Percentiles rank a stretch among this genome's conserved stretches.
Conservation (phyloP, 1,284 basidiomycete species). For the Malassezia equina region DNA sequence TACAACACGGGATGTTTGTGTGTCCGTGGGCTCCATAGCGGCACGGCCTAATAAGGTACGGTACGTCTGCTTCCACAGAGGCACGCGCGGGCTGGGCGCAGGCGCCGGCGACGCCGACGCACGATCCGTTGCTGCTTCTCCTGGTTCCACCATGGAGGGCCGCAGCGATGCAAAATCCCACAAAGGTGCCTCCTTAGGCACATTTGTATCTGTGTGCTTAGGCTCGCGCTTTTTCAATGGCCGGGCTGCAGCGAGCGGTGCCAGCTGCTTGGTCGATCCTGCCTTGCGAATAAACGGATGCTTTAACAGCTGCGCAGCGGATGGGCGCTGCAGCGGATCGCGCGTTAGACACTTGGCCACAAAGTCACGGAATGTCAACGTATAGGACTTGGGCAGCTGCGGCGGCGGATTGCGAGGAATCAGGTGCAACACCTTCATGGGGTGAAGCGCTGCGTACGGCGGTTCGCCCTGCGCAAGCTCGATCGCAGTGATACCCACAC, state of each 20-base stretch:
- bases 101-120: background rate
- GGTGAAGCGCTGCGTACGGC: slow-evolving; percentile 92
- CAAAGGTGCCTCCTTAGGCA: background rate
- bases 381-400: slow-evolving; percentile 73
- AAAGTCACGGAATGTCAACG: slow-evolving; percentile 85
- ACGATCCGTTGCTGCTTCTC: background rate
- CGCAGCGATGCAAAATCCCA: slow-evolving; percentile 13
- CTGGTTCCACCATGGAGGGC: background rate
- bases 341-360: slow-evolving; percentile 83
- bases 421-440: slow-evolving; percentile 95
- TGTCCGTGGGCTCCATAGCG: background rate
- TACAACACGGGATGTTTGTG: background rate
- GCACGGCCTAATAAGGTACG: background rate
- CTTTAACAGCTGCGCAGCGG: slow-evolving; percentile 84
- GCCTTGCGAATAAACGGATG: slow-evolving; percentile 92
- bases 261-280: background rate
- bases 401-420: slow-evolving; percentile 97
- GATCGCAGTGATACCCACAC: slow-evolving; percentile 72
- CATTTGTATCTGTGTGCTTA: background rate
- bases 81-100: background rate
- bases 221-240: background rate
- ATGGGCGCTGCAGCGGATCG: slow-evolving; percentile 76
- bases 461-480: slow-evolving; percentile 95
- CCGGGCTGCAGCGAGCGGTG: background rate
- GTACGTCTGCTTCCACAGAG: background rate